Percentiles rank a stretch among this genome's conserved stretches.
phyloP scores from a whole-genome alignment of 352 stramenopile genomes.

The Phytophthora fragariae region DNA sequence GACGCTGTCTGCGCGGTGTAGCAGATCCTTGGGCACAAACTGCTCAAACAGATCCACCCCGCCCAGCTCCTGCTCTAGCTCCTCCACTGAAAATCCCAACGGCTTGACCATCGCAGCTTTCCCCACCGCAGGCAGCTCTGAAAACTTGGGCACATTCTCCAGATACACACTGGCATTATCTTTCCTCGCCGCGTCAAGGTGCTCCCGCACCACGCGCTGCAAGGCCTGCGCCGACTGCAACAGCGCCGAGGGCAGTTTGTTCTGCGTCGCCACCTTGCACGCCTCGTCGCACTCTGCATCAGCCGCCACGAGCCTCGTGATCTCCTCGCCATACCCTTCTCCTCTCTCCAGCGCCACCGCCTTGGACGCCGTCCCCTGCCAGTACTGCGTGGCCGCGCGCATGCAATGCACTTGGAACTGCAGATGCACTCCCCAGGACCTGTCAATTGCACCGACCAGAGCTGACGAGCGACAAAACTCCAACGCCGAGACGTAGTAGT shows the following conservation, averaged over 20 bases:
- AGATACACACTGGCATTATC: constrained; percentile 87
- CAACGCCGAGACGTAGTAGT: constrained; percentile 66
- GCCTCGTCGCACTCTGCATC: constrained; percentile 66
- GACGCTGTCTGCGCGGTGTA: constrained; percentile 50
- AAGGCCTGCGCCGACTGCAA: constrained; percentile 63
- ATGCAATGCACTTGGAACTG: constrained; percentile 79
- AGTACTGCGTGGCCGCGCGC: constrained; percentile 79
- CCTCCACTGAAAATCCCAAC: constrained; percentile 51
- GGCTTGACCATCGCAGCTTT: constrained; percentile 79
- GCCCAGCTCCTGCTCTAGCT: constrained; percentile 61
- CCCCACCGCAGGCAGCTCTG: constrained; percentile 60
- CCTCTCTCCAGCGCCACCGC: constrained; percentile 57
- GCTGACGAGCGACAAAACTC: constrained; percentile 65
- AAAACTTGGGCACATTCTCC: constrained; percentile 72
- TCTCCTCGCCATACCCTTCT: constrained; percentile 82
- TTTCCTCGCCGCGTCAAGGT: constrained; percentile 67
- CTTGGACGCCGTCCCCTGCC: constrained; percentile 76
- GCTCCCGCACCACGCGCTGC: constrained; percentile 64
- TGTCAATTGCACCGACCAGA: constrained; percentile 61
- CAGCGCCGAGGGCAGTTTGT: constrained; percentile 66
- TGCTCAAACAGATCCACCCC: constrained; percentile 74
- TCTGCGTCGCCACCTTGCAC: constrained; percentile 65
- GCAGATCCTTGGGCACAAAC: constrained; percentile 67
- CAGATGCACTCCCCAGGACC: constrained; percentile 71
- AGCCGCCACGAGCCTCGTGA: constrained; percentile 61